A percentile compares a stretch with the other conserved stretches of the same genome.
phyloP scores from a whole-genome alignment of 2,329 filamentous ascomycete genomes.

The Phialemoniopsis sp. region DNA sequence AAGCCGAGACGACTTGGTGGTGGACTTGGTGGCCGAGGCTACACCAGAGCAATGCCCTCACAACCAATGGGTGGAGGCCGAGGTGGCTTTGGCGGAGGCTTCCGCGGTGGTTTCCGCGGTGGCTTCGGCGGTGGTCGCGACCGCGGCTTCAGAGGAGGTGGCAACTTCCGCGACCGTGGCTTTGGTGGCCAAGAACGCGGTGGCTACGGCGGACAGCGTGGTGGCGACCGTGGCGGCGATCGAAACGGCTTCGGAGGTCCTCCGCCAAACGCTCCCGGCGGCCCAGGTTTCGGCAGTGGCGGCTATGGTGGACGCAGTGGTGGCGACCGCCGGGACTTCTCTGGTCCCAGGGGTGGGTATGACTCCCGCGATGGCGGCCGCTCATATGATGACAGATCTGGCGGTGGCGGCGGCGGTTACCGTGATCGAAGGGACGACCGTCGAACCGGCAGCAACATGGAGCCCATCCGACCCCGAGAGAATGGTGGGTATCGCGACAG shows the following conservation, averaged over 20 bases:
- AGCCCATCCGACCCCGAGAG: conserved; percentile 17
- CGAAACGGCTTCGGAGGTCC: conserved; percentile 47
- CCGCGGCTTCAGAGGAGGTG: conserved; percentile 43
- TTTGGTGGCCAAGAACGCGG: conserved; percentile 38
- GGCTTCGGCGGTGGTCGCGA: conserved; percentile 35
- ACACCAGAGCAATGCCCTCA: conserved; percentile 75
- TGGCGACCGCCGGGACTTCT: conserved; percentile 37
- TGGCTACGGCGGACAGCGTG: conserved; percentile 28
- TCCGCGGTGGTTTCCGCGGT: conserved; percentile 47
- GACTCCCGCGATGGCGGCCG: conserved; percentile 37
- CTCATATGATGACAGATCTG: conserved; percentile 39
- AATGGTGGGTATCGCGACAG: conserved; percentile 21
- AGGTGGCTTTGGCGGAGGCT: conserved; percentile 48
- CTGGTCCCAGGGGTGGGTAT: conserved; percentile 42
- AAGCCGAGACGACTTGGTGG: conserved; percentile 87
- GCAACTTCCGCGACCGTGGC: conserved; percentile 47
- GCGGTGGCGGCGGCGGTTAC: conserved; percentile 33
- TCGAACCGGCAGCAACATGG: conserved; percentile 19
- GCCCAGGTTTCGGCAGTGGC: conserved; percentile 47
- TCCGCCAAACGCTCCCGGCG: conserved; percentile 56
- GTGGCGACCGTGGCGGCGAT: conserved; percentile 47
- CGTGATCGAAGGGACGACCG: conserved; percentile 45
- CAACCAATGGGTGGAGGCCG: conserved; percentile 59
- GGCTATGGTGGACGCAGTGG: conserved; percentile 42
- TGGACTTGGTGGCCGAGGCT: conserved; percentile 86